Base-by-base conservation (phyloP, 352 stramenopile species). In the Phytophthora meadii region DNA sequence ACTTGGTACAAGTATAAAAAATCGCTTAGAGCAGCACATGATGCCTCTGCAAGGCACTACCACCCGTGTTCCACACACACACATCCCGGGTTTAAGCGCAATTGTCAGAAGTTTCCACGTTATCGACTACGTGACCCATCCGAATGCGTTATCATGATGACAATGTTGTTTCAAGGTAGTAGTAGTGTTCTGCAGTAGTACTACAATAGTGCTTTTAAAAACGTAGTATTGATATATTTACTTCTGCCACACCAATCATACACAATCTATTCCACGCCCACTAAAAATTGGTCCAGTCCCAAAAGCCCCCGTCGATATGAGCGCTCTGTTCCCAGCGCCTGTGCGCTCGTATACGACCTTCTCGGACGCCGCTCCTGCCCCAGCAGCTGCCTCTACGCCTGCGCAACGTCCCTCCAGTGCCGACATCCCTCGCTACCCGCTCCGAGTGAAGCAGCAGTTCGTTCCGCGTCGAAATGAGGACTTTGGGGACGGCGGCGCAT, bases 401-500 rank as follows among this genome's bases (percentile, higher is more conserved):
- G 34, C 55, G 2, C 25, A 24, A 15, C 40, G 28, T n/a, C 40
- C 27, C 2, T 8, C 28, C 24, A 12, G 44, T 10, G 19, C 54
- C 17, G 46, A 46, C 4, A 48, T 85, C 14, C 87, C 87, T 6
- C 50, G 54, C 12, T 95, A 95, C 48, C 85, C 87, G 6, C 68
- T 72, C 3, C 87, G 87, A 30, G 63, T 89, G 0, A 48, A 50
- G 27, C 59, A 74, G 14, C 76, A 85, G 56, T 95, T 94, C 60
- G 65, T 93, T 1, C 87, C 87, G 36, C 85, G 85, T 10, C 72
- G 70, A 19, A 51, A 61, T 19, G 76, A 77, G 25, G 98, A 99
- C 76, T 99, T 99, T 81, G 97, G 96, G 36, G 97, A 99, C 76
- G 97, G 97, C 42, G 98, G 98, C 39, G 97, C 97, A 48, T 99